These are phyloP conservation scores for Epithele typhae DNA, from an alignment of 768 basidiomycete genomes.

Conservation along the genomic window DNA sequence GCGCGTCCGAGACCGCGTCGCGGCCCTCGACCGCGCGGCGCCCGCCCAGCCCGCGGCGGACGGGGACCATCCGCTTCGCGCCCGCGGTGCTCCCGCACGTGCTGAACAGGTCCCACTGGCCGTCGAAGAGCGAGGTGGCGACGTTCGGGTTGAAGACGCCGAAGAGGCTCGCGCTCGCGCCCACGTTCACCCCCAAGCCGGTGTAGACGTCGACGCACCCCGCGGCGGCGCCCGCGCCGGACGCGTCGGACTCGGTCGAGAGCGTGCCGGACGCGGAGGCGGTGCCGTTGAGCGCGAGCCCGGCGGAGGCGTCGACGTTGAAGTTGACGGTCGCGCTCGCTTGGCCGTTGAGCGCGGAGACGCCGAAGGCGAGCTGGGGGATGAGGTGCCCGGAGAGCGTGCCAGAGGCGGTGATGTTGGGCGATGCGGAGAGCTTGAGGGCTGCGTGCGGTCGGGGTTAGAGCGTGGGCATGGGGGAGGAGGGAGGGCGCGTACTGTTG, in stretches of 20 bases:
- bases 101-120: too few species aligned
- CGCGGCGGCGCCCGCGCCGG: too few species aligned
- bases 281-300: conserved; percentile 23
- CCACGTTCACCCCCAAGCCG: conserved; percentile 37
- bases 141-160: too few species aligned
- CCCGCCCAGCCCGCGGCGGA: too few species aligned
- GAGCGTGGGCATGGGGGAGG: too few species aligned
- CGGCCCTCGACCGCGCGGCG: too few species aligned
- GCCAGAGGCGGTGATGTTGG: conserved; percentile 37
- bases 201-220: conserved; percentile 21
- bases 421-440: conserved; percentile 36
- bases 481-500: too few species aligned
- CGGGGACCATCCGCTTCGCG: too few species aligned
- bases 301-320: conserved; percentile 29
- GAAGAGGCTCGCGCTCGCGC: conserved; percentile 18
- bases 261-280: neutral
- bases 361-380: conserved; percentile 41
- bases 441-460: neutral
- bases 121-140: too few species aligned
- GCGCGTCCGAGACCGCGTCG: too few species aligned
- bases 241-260: neutral
- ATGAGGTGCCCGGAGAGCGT: conserved; percentile 44
- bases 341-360: conserved; percentile 34
- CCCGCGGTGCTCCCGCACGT: too few species aligned
- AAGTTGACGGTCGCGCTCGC: conserved; percentile 35